Conservation (phyloP, 495 filamentous ascomycete genomes). For the Lindgomyces ingoldianus region DNA sequence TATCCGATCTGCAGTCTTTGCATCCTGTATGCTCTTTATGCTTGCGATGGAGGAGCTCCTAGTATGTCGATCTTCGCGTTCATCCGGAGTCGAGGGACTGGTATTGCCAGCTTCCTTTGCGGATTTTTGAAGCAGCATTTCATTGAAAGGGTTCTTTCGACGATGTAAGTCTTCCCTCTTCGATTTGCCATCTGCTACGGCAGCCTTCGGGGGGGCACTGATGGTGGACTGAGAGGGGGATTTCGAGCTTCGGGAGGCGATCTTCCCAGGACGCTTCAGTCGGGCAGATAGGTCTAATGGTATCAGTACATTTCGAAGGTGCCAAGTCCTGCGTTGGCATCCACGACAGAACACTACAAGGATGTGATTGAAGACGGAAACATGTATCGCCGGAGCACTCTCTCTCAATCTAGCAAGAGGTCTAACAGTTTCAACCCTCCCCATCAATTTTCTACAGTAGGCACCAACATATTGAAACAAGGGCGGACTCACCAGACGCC, state of each 20-base stretch:
- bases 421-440: no score
- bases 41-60: slow-evolving; percentile 10
- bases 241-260: slow-evolving; percentile 17
- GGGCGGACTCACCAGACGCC: slow-evolving; percentile 25
- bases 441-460: no score
- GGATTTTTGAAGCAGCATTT: slow-evolving; percentile 26
- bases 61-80: background rate
- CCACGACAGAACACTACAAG: no score
- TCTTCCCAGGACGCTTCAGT: slow-evolving; percentile 27
- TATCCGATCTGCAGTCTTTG: slow-evolving; percentile 15
- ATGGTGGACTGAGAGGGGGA: slow-evolving; percentile 15
- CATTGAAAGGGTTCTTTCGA: slow-evolving; percentile 31
- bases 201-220: slow-evolving; percentile 31
- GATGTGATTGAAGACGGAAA: no score
- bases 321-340: no score
- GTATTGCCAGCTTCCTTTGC: slow-evolving; percentile 8
- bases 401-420: no score
- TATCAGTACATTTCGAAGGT: background rate
- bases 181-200: slow-evolving; percentile 17
- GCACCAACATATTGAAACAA: no score
- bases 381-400: no score
- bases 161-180: slow-evolving; percentile 37
- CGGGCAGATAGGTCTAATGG: slow-evolving; percentile 27
- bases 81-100: slow-evolving; percentile 8
- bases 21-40: slow-evolving; percentile 17